These are phyloP conservation scores for Leccinum boreale DNA, from an alignment of 768 basidiomycete genomes.

Conservation along the genomic window DNA sequence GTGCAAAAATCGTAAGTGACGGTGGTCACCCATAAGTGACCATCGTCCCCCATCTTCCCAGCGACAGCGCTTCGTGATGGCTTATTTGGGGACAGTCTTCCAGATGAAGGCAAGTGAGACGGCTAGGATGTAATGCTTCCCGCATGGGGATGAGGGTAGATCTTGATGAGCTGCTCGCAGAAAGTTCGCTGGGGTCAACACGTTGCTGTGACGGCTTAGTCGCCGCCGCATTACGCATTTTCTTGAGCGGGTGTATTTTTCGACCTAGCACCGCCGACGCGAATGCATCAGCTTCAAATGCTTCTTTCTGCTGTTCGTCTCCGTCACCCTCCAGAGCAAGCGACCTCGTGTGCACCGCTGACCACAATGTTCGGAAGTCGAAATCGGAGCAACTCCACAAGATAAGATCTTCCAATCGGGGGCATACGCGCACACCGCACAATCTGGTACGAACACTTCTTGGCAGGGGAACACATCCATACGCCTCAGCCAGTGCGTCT, in stretches of 20 bases:
- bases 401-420: conserved; percentile 47
- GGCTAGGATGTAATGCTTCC: conserved; percentile 32
- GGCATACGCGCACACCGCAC: conserved; percentile 46
- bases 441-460: conserved; percentile 13
- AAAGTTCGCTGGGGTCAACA: conserved; percentile 10
- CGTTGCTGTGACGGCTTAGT: conserved; percentile 8
- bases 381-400: conserved; percentile 52
- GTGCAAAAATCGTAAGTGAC: not conserved
- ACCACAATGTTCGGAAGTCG: conserved; percentile 34
- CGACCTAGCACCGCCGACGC: conserved; percentile 27
- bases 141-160: conserved; percentile 37
- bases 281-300: conserved; percentile 17
- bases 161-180: conserved; percentile 21
- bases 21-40: conserved; percentile 20
- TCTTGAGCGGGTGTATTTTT: conserved; percentile 38
- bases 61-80: conserved; percentile 35
- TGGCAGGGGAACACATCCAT: conserved; percentile 20
- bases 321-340: conserved; percentile 10
- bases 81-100: conserved; percentile 39
- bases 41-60: conserved; percentile 37
- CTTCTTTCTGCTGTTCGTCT: conserved; percentile 12
- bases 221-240: conserved; percentile 14
- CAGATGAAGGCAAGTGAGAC: conserved; percentile 43
- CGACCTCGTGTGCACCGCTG: conserved; percentile 36
- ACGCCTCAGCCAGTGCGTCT: conserved; percentile 38